phyloP scores from a whole-genome alignment of 2,329 filamentous ascomycete genomes.

The Fusarium veterinarium region DNA sequence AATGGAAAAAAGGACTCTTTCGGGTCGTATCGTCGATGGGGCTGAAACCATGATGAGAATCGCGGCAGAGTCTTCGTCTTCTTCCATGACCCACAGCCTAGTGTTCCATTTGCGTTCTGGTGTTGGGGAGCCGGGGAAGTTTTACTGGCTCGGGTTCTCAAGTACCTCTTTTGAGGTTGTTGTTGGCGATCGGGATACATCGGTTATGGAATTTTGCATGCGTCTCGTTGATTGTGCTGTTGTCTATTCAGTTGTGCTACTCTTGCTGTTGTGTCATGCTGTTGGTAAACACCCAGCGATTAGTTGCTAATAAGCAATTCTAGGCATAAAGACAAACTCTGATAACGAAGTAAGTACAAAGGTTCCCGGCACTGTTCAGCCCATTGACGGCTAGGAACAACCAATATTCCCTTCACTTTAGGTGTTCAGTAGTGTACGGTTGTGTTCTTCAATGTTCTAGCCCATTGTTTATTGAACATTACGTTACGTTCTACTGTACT shows the following conservation, averaged over 20 bases:
- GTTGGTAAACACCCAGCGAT: neutral
- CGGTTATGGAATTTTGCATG: neutral
- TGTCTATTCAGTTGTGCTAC: neutral
- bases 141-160: slow-evolving; percentile 14
- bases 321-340: neutral
- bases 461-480: neutral
- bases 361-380: neutral
- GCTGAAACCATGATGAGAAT: slow-evolving; percentile 34
- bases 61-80: slow-evolving; percentile 16
- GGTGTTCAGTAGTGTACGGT: neutral
- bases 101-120: neutral
- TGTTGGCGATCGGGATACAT: slow-evolving; percentile 5
- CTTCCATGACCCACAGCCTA: slow-evolving; percentile 5
- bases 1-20: slow-evolving; percentile 43
- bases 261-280: neutral
- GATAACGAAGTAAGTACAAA: neutral
- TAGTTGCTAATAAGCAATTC: neutral
- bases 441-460: neutral
- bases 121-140: neutral
- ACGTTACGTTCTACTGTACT: neutral
- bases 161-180: slow-evolving; percentile 9
- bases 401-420: neutral
- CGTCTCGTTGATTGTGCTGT: neutral
- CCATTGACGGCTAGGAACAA: neutral
- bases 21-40: slow-evolving; percentile 30